These are phyloP conservation scores for Prunus campanulata DNA, from an alignment of 306 rosid species.

Conservation along the genomic window DNA sequence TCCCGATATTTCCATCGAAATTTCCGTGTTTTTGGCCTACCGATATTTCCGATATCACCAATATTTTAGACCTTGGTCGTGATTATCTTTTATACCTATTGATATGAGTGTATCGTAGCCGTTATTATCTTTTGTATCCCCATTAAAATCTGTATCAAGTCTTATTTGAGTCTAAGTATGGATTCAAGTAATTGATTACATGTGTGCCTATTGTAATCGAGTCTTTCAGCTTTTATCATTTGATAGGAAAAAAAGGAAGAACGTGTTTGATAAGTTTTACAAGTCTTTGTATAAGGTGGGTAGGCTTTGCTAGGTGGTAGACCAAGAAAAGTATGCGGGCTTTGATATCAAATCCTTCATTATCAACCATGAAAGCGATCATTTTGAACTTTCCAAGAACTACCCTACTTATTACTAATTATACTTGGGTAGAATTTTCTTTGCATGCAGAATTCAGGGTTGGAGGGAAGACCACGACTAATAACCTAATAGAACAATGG, in stretches of 20 bases:
- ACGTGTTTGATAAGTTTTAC: conserved; percentile 6
- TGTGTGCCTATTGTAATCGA: no score
- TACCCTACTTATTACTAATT: not conserved
- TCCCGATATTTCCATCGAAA: no score
- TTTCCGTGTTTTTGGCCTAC: no score
- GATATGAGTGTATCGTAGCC: no score
- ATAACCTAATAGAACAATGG: conserved; percentile 27
- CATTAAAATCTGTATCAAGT: accelerated
- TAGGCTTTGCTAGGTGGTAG: not conserved
- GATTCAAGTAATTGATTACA: no score
- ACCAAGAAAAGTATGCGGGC: conserved; percentile 27
- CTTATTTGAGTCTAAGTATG: no score
- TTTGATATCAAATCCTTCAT: conserved; percentile 29
- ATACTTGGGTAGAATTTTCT: not conserved
- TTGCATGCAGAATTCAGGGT: conserved; percentile 6
- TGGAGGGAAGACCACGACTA: conserved; percentile 33
- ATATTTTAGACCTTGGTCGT: no score
- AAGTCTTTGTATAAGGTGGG: conserved; percentile 30
- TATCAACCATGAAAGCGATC: not conserved
- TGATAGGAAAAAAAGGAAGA: accelerated
- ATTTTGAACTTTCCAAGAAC: conserved; percentile 21
- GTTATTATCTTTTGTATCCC: no score
- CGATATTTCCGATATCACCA: no score
- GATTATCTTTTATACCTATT: no score
- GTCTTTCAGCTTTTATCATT: no score